Evolutionary conservation across 345 rosid species (phyloP), one percentile per base, ranked within the genome.

Genomic region (Salix arbutifolia): DNA sequence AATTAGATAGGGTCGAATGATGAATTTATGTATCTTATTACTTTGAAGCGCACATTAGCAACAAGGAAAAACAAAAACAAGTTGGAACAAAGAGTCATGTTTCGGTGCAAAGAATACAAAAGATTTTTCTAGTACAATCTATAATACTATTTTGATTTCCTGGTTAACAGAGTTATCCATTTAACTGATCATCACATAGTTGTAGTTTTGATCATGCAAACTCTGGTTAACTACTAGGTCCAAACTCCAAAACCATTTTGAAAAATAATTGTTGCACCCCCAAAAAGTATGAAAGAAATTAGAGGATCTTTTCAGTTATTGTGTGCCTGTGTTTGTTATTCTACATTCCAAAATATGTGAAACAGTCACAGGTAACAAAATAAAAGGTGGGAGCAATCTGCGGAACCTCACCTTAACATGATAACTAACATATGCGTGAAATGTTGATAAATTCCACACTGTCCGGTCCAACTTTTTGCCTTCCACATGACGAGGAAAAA

Each of bases 381-480:
- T 19, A 26, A 78, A 3, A 31, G 7, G 25, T 14, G 33, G 21
- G 72, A 38, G 37, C 66, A 44, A 79, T 40, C 42, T 30, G 31
- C 8, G 16, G 64, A 78, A 77, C 80, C 68, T 77, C 68, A 96
- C 98, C 94, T 96, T 94, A 72, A 94, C 94, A 69, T 96, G 98
- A 85, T 96, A 96, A 78, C 92, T 94, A 79, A 94, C 99, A 81
- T 94, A 94, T 65, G 99, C 97, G 85, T 91, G 94, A 83, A 96
- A 94, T 52, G 97, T 92, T 2, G 94, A 92, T 76, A 92, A 87
- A 80, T 88, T 90, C 97, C 97, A 94, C 38, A 96, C 98, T 6
- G 97, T 91, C 26, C 86, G 91, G 76, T 91, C 99, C 74, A 96
- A 85, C 82, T 91, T 94, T 79, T 84, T 87, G 71, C 97, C 95